Base-by-base conservation (phyloP, 2,329 filamentous ascomycete species). In the Ophiocordyceps polyrhachis-furcata region DNA sequence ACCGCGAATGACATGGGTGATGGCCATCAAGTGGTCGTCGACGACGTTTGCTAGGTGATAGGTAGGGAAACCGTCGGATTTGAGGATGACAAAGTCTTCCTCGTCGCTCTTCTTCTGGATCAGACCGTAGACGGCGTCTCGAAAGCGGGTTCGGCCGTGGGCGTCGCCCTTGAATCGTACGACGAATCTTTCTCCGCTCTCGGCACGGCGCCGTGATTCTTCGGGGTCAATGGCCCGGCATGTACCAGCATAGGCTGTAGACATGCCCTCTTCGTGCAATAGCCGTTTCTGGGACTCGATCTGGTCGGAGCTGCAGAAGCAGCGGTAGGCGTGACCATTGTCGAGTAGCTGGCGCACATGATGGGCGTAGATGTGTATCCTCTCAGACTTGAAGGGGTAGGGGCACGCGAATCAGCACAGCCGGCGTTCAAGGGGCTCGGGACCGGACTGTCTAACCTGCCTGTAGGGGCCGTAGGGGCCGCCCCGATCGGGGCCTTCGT, bases 31-130 rank as follows among this genome's bases (percentile, higher is more conserved):
- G 59, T 95, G 85, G 56, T 98, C 91, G 56, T 98, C 91, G 5
- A 98, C 81, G 9, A 98, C 89, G 56, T 96, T 98, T 5, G 91
- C 91, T 49, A 98, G 80, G 61, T 98, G 91, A 56, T 98, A 98
- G 0, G 93, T 98, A 0, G 91, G 91, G 50, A 83, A 83, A 0
- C 87, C 88, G 58, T 98, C 91, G 1, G 79, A 81, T 61, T 98
- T 98, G 48, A 95, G 67, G 38, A 98, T 68, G 48, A 98, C 83
- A 19, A 87, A 89, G 55, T 96, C 88, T 51, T 91, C 85, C 58
- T 79, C 63, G 44, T 63, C 51, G 50, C 70, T 57, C 54, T 65
- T 63, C 57, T 73, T 71, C 62, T 70, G 64, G 51, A 81, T 77
- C 12, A 62, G 59, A 32, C 85, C 85, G 55, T 93, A 93, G 11